Evolutionary conservation across 305 asterid genomes (phyloP), one percentile per base, ranked within the genome.

Genomic region (Rubia peregrina): DNA sequence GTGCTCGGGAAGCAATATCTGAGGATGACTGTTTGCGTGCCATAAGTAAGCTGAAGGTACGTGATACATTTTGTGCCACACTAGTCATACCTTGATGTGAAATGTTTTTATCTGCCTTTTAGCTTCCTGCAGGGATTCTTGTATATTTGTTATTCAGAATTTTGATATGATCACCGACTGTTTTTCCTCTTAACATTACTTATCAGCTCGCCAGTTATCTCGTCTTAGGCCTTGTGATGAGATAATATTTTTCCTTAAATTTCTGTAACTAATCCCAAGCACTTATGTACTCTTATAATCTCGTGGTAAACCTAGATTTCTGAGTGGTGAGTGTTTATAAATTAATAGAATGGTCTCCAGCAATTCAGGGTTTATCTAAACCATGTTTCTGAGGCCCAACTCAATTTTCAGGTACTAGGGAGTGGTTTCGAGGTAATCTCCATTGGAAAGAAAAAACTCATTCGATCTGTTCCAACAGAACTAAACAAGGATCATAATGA

Each of bases 1-100:
- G 90, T 48, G 85, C 92, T 71, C 99, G 99, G 40, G 99, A 94
- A 80, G 83, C 87, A 8, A 77, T 94, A 49, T 86, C 97, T 67
- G 97, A 89, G 81, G 97, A 94, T 86, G 99, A 94, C 69, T 94
- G 97, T 76, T 82, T 94, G 79, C 97, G 99, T 75, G 99, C 99
- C 61, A 91, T 94, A 42, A 89, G 99, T 81, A 94, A 94, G 80
- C 89, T 94, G 71, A 94, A 94, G 97, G 99, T 91, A 86, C 44
- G 17, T 61, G 21, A 53, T 40, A n/a, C 14, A 10, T 40, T 30
- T 38, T 22, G 9, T 55, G 5, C 40, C 6, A 36, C 22, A 19
- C 55, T 22, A 38, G 21, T 69, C 38, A 33, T 68, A 14, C 17
- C n/a, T 30, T 69, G 22, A 10, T 7, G 10, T 40, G 38, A 51